phyloP scores from a whole-genome alignment of 352 stramenopile genomes.

The Sclerospora graminicola region DNA sequence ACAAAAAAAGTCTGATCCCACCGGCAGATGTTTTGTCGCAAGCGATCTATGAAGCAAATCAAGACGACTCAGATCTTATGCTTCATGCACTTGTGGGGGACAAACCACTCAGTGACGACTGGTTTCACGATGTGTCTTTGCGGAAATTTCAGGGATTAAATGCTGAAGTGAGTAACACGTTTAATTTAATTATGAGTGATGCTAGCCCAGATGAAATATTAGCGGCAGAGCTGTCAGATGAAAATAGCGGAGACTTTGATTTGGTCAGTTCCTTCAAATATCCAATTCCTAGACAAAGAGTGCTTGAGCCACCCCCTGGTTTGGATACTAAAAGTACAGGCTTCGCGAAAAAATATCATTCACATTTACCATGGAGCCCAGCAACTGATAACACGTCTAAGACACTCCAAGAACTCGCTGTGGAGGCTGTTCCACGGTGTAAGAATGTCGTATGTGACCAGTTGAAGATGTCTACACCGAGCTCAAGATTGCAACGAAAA shows the following conservation, averaged over 20 bases:
- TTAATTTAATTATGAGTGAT: constrained; percentile 26
- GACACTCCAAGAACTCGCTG: not conserved
- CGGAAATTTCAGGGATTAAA: not conserved
- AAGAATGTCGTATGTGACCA: not conserved
- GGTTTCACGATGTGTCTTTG: constrained; percentile 25
- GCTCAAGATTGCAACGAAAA: constrained; percentile 7
- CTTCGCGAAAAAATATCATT: too few relatives aligned
- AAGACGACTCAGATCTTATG: constrained; percentile 32
- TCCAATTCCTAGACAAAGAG: constrained; percentile 9
- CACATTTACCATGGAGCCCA: not conserved
- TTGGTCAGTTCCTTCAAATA: constrained; percentile 21
- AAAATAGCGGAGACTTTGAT: constrained; percentile 23
- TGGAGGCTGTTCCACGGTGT: not conserved
- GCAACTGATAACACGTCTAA: constrained; percentile 1
- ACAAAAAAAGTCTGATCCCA: constrained; percentile 22
- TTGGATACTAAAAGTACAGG: too few relatives aligned
- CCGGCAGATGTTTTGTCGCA: constrained; percentile 23
- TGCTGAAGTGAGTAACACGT: constrained; percentile 7
- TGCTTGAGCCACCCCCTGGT: too few relatives aligned
- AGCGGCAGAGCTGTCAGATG: constrained; percentile 13
- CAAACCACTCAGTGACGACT: constrained; percentile 29
- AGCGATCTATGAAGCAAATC: constrained; percentile 25
- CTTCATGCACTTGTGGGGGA: constrained; percentile 31
- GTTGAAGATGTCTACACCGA: not conserved
- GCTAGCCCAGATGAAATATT: constrained; percentile 23